phyloP scores from a whole-genome alignment of 2,329 filamentous ascomycete genomes.

The Ascomycota sp. region DNA sequence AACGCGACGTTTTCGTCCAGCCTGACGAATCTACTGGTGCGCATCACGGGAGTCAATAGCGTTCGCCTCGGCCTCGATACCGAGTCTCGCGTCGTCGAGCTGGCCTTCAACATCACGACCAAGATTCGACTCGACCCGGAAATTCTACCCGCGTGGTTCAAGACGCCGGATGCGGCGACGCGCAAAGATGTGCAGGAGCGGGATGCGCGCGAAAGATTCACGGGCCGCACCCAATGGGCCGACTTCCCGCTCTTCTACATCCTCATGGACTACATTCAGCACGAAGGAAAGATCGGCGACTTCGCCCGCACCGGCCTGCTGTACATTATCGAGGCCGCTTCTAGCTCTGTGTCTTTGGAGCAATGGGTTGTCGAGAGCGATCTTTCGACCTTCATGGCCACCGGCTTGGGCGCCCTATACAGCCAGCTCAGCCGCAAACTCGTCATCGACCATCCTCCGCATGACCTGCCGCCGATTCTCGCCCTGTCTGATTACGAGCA shows the following conservation, averaged over 20 bases:
- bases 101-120: conserved; percentile 88
- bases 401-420: conserved; percentile 62
- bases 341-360: conserved; percentile 62
- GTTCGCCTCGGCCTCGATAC: conserved; percentile 60
- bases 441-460: conserved; percentile 55
- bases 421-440: conserved; percentile 54
- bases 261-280: conserved; percentile 88
- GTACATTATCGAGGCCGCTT: conserved; percentile 89
- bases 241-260: conserved; percentile 95
- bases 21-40: conserved; percentile 67
- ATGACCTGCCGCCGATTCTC: conserved; percentile 63
- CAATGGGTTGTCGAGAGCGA: conserved; percentile 97
- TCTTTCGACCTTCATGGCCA: conserved; percentile 90
- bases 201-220: conserved; percentile 58
- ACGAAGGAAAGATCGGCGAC: conserved; percentile 84
- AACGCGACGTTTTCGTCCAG: conserved; percentile 70
- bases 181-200: conserved; percentile 17
- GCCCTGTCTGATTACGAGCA: conserved; percentile 77
- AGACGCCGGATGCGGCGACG: conserved; percentile 21
- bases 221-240: conserved; percentile 67
- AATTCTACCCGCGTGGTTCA: conserved; percentile 85
- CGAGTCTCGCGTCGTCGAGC: conserved; percentile 74
- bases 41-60: conserved; percentile 54
- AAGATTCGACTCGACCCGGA: conserved; percentile 82
- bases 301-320: conserved; percentile 86